Evolutionary conservation across 2,329 filamentous ascomycete genomes (phyloP), one percentile per base, ranked within the genome.

Genomic region (Peltaster fructicola): DNA sequence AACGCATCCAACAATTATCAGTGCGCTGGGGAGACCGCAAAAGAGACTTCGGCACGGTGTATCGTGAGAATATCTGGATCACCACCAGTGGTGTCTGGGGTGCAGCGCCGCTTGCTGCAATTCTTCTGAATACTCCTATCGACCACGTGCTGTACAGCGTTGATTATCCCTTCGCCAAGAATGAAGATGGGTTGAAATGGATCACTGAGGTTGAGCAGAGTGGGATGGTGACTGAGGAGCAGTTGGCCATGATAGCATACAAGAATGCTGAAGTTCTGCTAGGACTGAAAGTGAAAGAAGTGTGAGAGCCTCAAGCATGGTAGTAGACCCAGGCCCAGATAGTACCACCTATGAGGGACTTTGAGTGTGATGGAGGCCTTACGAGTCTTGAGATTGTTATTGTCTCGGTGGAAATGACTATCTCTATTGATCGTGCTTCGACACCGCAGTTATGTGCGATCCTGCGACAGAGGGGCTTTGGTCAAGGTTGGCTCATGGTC

Each of bases 11-110:
- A 17, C 36, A 40, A 17, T 31, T 44, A 15, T 27, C 37, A 24
- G 24, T 31, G 41, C 35, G 41, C 5, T 47, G 44, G 29, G 41
- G 41, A 8, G 36, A 43, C 5, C 51, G 45, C 41, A 47, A 50
- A 8, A 34, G 52, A 3, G 39, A 48, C 3, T 54, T 69, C 21
- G 37, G 43, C 14, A 45, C 38, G 17, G 47, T 48, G 5, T 57
- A 48, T 48, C 53, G 51, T 6, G 35, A 57, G 33, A 71, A 70
- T 29, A 48, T 71, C 12, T 70, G 64, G 63, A 46, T 72, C 23
- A 71, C 67, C 3, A 70, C 65, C 1, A 61, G 57, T 30, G 65
- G 65, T 1, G 58, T 63, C 31, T 70, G 62, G 48, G 56, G 52
- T 19, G 28, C 68, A 17, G 52, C 57, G 17, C 61, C 65, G 0